A percentile compares a stretch with the other conserved stretches of the same genome.
Evolutionary conservation across 345 rosid species (phyloP).

Genomic region (Brassica cretica): DNA sequence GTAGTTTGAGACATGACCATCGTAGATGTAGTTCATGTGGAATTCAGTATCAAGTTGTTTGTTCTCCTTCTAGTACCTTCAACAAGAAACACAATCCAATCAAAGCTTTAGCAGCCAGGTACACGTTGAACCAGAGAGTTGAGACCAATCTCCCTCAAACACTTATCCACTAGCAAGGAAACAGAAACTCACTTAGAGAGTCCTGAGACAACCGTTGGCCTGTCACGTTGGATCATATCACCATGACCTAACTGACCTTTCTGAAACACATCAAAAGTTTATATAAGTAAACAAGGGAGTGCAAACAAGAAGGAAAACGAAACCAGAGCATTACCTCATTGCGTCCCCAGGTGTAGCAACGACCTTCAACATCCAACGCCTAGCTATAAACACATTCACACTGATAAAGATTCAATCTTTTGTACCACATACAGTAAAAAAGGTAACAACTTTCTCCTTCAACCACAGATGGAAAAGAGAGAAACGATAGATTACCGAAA

Average conservation of each 20-base stretch:
- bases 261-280: conserved; percentile 44
- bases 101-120: background rate
- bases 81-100: conserved; percentile 18
- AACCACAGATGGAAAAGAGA: background rate
- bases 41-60: conserved; percentile 69
- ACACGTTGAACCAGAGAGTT: background rate
- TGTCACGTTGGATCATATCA: conserved; percentile 80
- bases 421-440: background rate
- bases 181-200: conserved; percentile 65
- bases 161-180: background rate
- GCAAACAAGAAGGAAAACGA: background rate
- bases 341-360: conserved; percentile 78
- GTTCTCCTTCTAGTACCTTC: conserved; percentile 68
- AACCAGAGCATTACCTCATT: conserved; percentile 58
- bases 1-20: conserved; percentile 71
- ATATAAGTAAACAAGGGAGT: conserved; percentile 5
- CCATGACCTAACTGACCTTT: conserved; percentile 98
- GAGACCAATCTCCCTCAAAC: background rate
- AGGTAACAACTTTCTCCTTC: too few relatives aligned
- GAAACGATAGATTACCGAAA: conserved; percentile 15
- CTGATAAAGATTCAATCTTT: background rate
- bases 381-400: conserved; percentile 46
- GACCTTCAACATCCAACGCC: conserved; percentile 55
- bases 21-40: conserved; percentile 64
- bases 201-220: conserved; percentile 87